Conservation (phyloP, 2,329 filamentous ascomycete genomes). For the Didymosphaeria variabile region DNA sequence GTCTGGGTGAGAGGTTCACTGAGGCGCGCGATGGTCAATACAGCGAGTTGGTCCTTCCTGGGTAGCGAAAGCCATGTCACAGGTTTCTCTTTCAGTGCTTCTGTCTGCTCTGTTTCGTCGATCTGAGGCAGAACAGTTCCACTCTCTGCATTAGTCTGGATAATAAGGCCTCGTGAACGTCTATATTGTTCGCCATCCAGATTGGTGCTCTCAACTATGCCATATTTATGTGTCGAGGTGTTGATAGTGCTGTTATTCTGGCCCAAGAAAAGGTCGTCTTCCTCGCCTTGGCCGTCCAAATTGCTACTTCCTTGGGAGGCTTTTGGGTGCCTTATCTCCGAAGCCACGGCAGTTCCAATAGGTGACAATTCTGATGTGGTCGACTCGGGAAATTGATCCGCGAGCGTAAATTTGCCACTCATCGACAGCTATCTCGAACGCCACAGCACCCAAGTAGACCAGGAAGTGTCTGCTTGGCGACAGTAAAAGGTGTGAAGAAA, state of each 20-base stretch:
- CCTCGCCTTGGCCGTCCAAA: background rate
- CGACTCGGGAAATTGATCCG: conserved; percentile 9
- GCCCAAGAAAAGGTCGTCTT: background rate
- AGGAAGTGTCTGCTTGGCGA: conserved; percentile 1
- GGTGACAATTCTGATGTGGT: background rate
- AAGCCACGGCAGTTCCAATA: background rate
- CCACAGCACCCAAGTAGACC: conserved; percentile 4
- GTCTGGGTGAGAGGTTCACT: conserved; percentile 86
- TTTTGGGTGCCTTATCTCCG: conserved; percentile 3
- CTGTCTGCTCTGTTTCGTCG: conserved; percentile 34
- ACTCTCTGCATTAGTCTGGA: conserved; percentile 33
- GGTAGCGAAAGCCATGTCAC: conserved; percentile 79
- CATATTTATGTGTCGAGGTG: background rate
- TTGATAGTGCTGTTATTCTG: background rate
- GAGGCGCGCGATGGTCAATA: conserved; percentile 79
- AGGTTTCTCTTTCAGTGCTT: conserved; percentile 53
- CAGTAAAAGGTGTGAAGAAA: background rate
- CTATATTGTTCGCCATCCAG: conserved; percentile 9
- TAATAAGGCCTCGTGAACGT: conserved; percentile 12
- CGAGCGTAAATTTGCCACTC: conserved; percentile 6
- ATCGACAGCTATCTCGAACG: background rate
- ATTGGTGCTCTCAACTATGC: background rate
- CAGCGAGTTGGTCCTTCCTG: conserved; percentile 77
- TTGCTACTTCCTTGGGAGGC: background rate
- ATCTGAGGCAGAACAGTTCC: conserved; percentile 27